A percentile compares a stretch with the other conserved stretches of the same genome.
Conservation (phyloP, 108 stramenopile genomes). For the Stephanodiscus minutulus region DNA sequence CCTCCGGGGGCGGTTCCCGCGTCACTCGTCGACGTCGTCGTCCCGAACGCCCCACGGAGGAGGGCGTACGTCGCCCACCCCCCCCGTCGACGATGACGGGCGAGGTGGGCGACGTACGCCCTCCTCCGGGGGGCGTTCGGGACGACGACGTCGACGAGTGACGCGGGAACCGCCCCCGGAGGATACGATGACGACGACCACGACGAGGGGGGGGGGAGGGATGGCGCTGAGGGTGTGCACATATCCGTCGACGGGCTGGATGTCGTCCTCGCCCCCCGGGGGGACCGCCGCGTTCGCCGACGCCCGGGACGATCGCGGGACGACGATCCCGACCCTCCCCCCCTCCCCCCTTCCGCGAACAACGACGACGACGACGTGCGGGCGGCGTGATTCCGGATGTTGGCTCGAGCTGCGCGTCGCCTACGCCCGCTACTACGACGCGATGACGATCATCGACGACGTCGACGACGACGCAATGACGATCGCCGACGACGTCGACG, state of each 20-base stretch:
- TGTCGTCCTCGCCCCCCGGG: conserved; percentile 22
- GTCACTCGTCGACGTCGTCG: too few relatives aligned
- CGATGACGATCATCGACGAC: conserved; percentile 35
- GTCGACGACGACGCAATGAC: too few relatives aligned
- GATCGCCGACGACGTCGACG: too few relatives aligned
- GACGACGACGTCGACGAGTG: neutral
- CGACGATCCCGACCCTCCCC: too few relatives aligned
- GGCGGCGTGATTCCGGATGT: conserved; percentile 4
- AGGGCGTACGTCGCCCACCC: conserved; percentile 29
- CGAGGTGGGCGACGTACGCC: conserved; percentile 28
- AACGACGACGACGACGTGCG: neutral
- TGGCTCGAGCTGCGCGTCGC: conserved; percentile 52
- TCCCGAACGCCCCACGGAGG: conserved; percentile 23
- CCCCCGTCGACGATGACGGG: too few relatives aligned
- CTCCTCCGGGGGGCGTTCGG: conserved; percentile 28
- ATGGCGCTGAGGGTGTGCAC: conserved; percentile 31
- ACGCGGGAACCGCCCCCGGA: too few relatives aligned
- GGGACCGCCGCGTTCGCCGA: too few relatives aligned
- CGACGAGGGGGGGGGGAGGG: conserved; percentile 4
- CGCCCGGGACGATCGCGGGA: too few relatives aligned
- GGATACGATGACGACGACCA: conserved; percentile 1
- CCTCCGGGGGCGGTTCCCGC: too few relatives aligned
- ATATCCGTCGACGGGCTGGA: conserved; percentile 33
- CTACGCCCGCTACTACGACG: conserved; percentile 59
- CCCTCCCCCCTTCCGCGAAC: neutral